Conservation (phyloP, 169 alveolate genomes). For the Plasmodium ovale region DNA sequence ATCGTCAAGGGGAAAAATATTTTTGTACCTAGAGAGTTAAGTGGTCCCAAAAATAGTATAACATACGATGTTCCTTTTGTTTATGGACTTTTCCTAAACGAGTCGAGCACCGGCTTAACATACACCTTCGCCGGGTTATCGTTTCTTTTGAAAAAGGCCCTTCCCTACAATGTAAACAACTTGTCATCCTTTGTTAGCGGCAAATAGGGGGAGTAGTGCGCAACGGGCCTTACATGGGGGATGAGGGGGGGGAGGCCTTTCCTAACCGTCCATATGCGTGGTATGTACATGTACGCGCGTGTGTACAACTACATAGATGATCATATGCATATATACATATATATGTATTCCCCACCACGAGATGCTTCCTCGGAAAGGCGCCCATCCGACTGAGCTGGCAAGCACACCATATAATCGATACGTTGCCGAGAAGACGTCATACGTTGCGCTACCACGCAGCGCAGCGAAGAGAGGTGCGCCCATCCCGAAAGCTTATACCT, state of each 20-base stretch:
- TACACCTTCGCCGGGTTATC: slow-evolving; percentile 18
- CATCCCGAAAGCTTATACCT: too few species aligned
- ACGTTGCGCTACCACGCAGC: too few species aligned
- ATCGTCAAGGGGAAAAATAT: slow-evolving; percentile 40
- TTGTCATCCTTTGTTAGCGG: slow-evolving; percentile 10
- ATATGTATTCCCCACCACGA: not conserved
- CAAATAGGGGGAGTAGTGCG: not conserved
- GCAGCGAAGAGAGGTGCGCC: too few species aligned
- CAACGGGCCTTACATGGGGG: not conserved
- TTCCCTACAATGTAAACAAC: slow-evolving; percentile 33
- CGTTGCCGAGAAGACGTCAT: too few species aligned
- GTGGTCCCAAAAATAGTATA: not conserved
- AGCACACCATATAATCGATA: too few species aligned
- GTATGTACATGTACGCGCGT: not conserved
- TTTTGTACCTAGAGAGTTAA: slow-evolving; percentile 8
- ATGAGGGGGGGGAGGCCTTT: not conserved
- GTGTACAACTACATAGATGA: not conserved
- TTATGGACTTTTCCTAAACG: not conserved
- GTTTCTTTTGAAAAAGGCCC: not conserved
- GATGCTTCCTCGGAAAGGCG: too few species aligned
- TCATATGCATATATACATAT: not conserved
- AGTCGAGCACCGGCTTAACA: not conserved
- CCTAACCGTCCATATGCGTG: not conserved
- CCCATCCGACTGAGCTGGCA: too few species aligned
- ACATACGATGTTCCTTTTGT: slow-evolving; percentile 12